Percentiles rank a stretch among this genome's conserved stretches.
Conservation (phyloP, 1,139 yeast species). For the Meyerozyma guilliermondii region DNA sequence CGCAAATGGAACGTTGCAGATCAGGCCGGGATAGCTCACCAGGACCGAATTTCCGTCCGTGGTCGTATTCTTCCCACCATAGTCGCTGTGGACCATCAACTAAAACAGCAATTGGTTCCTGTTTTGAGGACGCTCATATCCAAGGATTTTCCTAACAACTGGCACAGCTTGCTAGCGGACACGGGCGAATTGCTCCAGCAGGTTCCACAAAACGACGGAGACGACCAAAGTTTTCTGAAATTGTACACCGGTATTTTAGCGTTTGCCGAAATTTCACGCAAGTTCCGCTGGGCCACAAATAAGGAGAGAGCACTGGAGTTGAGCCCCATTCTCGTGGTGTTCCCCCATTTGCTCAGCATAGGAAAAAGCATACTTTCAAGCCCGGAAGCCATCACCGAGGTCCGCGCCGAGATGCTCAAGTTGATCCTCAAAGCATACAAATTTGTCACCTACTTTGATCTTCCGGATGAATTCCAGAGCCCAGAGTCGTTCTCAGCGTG, state of each 20-base stretch:
- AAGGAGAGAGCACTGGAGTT: constrained; percentile 48
- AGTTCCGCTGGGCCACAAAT: constrained; percentile 73
- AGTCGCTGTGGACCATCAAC: constrained; percentile 37
- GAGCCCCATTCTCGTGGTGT: constrained; percentile 60
- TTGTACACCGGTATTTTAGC: constrained; percentile 76
- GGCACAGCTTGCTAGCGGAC: constrained; percentile 63
- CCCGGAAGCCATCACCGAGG: constrained; percentile 28
- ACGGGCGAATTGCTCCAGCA: constrained; percentile 54
- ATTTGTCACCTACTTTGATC: constrained; percentile 73
- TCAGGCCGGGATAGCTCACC: constrained; percentile 43
- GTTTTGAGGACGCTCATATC: constrained; percentile 62
- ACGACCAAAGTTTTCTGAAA: constrained; percentile 46
- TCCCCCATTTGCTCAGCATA: constrained; percentile 63
- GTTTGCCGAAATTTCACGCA: constrained; percentile 67
- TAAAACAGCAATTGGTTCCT: constrained; percentile 63
- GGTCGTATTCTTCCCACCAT: constrained; percentile 50
- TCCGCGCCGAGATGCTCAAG: constrained; percentile 70
- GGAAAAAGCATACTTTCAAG: constrained; percentile 55
- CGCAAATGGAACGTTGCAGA: constrained; percentile 52
- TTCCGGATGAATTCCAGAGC: constrained; percentile 66
- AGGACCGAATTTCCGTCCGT: constrained; percentile 69
- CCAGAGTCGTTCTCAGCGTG: constrained; percentile 58
- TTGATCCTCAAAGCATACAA: constrained; percentile 75
- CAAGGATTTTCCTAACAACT: constrained; percentile 62
- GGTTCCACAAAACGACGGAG: constrained; percentile 16